phyloP scores from a whole-genome alignment of 1,284 basidiomycete genomes.

The Pseudozyma sp. region DNA sequence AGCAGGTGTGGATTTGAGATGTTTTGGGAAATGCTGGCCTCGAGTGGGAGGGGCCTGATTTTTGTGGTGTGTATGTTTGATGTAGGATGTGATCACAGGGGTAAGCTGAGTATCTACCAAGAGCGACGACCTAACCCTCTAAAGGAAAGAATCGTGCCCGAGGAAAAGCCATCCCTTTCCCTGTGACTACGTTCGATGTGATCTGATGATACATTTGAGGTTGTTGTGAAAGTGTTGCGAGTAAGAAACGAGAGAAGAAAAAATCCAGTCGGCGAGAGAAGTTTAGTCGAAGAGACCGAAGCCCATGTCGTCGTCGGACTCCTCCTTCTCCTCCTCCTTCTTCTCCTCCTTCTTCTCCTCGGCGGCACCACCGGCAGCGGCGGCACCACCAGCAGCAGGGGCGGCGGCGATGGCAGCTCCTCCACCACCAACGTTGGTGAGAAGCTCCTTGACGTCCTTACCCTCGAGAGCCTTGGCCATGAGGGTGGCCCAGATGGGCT shows the following conservation, averaged over 20 bases:
- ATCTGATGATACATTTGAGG: slow-evolving; percentile 34
- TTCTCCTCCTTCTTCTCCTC: slow-evolving; percentile 88
- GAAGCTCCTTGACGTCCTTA: slow-evolving; percentile 94
- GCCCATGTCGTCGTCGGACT: slow-evolving; percentile 72
- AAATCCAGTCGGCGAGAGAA: slow-evolving; percentile 1
- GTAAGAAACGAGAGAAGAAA: background rate
- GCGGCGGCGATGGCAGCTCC: slow-evolving; percentile 72
- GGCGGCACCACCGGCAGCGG: slow-evolving; percentile 75
- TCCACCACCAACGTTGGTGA: slow-evolving; percentile 89
- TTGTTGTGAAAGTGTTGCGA: background rate
- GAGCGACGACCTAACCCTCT: too few relatives aligned
- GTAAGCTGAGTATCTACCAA: too few relatives aligned
- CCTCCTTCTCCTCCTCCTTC: slow-evolving; percentile 70
- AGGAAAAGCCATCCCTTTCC: too few relatives aligned
- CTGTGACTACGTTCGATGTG: slow-evolving; percentile 3
- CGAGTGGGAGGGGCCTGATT: too few relatives aligned
- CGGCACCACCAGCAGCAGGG: slow-evolving; percentile 74
- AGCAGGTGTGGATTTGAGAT: too few relatives aligned
- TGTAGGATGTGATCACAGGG: too few relatives aligned
- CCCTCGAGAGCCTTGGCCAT: slow-evolving; percentile 98
- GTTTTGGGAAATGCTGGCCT: too few relatives aligned
- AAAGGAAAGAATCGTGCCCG: too few relatives aligned
- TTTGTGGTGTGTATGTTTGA: too few relatives aligned
- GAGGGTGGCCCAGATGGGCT: slow-evolving; percentile 96
- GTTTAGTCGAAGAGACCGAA: slow-evolving; percentile 85